A percentile compares a stretch with the other conserved stretches of the same genome.
Conservation (phyloP, 106 monocot species). For the Phalaenopsis aphrodite region DNA sequence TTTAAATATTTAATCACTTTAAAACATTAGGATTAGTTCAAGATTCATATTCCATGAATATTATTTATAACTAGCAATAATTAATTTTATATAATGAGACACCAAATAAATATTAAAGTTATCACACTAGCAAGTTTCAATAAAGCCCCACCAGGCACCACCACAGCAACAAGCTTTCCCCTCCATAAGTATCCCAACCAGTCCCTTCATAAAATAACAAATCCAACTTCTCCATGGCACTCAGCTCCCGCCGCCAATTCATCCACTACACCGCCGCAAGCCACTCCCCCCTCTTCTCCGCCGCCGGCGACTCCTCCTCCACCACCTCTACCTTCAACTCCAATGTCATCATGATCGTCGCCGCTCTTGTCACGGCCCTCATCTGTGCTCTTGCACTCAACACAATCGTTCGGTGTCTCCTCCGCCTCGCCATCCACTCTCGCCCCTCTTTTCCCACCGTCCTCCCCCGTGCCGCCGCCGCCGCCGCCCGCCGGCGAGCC, state of each 20-base stretch:
- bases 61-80: too few relatives aligned
- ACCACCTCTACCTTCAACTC: conserved; percentile 16
- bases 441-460: not conserved
- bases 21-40: too few relatives aligned
- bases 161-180: too few relatives aligned
- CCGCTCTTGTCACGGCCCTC: not conserved
- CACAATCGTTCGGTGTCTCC: not conserved
- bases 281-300: not conserved
- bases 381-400: not conserved
- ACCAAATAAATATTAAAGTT: too few relatives aligned
- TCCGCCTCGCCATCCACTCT: not conserved
- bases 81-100: too few relatives aligned
- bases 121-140: too few relatives aligned
- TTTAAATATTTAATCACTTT: too few relatives aligned
- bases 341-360: not conserved
- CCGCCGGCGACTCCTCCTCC: not conserved
- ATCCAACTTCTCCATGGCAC: not conserved
- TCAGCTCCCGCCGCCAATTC: not conserved
- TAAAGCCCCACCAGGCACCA: too few relatives aligned
- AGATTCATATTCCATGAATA: too few relatives aligned
- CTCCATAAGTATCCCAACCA: too few relatives aligned
- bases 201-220: too few relatives aligned
- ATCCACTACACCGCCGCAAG: not conserved
- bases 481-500: not conserved
- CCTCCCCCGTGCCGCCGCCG: not conserved